Percentiles rank a stretch among this genome's conserved stretches.
These are phyloP conservation scores for Paecilomyces sp. DNA, from an alignment of 2,329 filamentous ascomycete genomes.

Conservation along the genomic window DNA sequence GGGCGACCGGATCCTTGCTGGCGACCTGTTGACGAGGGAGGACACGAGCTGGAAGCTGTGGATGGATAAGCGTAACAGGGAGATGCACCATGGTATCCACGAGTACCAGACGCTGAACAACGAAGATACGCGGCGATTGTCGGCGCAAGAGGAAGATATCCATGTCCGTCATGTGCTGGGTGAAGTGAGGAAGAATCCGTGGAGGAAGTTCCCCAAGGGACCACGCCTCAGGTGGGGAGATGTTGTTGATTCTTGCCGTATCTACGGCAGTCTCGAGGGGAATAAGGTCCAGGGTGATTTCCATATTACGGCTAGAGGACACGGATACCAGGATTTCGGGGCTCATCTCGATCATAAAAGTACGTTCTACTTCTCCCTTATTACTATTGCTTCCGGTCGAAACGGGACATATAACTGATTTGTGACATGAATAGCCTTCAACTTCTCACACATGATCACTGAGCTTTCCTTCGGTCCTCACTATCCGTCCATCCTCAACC, in stretches of 20 bases:
- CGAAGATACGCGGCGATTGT: constrained; percentile 50
- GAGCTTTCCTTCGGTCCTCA: constrained; percentile 97
- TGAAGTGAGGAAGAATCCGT: constrained; percentile 61
- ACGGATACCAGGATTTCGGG: constrained; percentile 82
- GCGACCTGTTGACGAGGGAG: constrained; percentile 64
- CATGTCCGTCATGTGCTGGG: constrained; percentile 89
- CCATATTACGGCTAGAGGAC: constrained; percentile 89
- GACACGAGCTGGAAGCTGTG: constrained; percentile 76
- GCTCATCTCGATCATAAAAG: constrained; percentile 73
- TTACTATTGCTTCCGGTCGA: background rate
- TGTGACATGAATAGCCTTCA: constrained; percentile 60
- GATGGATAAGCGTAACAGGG: constrained; percentile 59
- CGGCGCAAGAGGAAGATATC: constrained; percentile 57
- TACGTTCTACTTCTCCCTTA: constrained; percentile 40
- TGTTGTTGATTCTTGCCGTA: constrained; percentile 68
- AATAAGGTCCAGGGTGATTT: constrained; percentile 99
- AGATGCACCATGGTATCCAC: constrained; percentile 52
- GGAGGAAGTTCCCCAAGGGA: constrained; percentile 62
- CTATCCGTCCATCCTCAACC: constrained; percentile 88
- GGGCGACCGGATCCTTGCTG: constrained; percentile 84
- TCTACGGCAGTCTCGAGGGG: constrained; percentile 82
- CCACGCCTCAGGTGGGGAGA: constrained; percentile 54
- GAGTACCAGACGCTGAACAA: constrained; percentile 51
- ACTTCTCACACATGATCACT: constrained; percentile 94
- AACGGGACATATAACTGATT: constrained; percentile 1